Conservation (phyloP, 805 yeast genomes). For the Zygoascus bituminiphila region DNA sequence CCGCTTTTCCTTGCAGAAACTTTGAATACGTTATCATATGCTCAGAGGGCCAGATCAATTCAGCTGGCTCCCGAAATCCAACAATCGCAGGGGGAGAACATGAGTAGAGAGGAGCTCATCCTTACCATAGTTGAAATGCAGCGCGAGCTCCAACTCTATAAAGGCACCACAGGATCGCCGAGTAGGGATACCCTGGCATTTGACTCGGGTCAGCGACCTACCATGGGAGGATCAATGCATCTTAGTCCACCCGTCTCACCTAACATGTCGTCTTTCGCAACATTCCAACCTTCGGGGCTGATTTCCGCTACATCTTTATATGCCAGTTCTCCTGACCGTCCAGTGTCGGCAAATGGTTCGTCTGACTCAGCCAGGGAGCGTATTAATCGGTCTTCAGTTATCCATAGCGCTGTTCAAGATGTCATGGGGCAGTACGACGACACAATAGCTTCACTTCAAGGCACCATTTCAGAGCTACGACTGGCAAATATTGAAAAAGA, state of each 20-base stretch:
- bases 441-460: slow-evolving; percentile 14
- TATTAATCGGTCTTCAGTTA: slow-evolving; percentile 10
- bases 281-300: too few relatives aligned
- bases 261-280: not conserved
- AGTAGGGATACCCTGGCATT: not conserved
- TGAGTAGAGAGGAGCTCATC: slow-evolving; percentile 13
- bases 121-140: slow-evolving; percentile 12
- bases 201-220: not conserved
- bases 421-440: slow-evolving; percentile 16
- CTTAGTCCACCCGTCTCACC: not conserved
- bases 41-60: slow-evolving; percentile 21
- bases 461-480: slow-evolving; percentile 7
- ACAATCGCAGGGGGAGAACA: slow-evolving; percentile 5
- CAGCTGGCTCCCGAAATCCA: slow-evolving; percentile 22
- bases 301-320: not conserved
- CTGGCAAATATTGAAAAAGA: not conserved
- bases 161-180: slow-evolving; percentile 1
- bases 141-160: slow-evolving; percentile 16
- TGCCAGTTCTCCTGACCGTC: not conserved
- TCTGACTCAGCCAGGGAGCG: slow-evolving; percentile 9
- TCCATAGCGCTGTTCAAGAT: slow-evolving; percentile 15
- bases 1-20: slow-evolving; percentile 17
- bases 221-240: not conserved
- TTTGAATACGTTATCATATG: slow-evolving; percentile 18
- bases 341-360: not conserved